These are phyloP conservation scores for Platanus orientalis DNA, from an alignment of 164 flowering plant species.

Conservation along the genomic window DNA sequence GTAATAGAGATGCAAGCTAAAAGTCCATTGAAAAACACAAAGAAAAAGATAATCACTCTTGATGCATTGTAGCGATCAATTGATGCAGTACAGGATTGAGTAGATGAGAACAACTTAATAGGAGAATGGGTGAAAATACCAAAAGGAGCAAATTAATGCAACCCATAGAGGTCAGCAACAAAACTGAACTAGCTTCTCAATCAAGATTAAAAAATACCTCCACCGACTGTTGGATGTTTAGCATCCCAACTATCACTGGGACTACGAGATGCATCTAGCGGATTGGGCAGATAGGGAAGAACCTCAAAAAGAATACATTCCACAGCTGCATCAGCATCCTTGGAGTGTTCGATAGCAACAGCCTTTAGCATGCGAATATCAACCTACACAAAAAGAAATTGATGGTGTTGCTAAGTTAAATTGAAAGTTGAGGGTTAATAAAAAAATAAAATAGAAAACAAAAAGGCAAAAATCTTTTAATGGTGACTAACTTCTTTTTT, in stretches of 20 bases:
- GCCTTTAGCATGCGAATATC: conserved; percentile 76
- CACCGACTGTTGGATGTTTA: not conserved
- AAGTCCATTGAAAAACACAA: too few species aligned
- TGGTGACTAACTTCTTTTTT: too few species aligned
- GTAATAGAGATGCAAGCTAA: not conserved
- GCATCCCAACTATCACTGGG: not conserved
- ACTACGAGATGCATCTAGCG: conserved; percentile 3
- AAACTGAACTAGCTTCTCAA: not conserved
- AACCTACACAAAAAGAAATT: conserved; percentile 34
- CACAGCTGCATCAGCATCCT: conserved; percentile 68
- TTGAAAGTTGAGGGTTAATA: not conserved
- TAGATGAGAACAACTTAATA: too few species aligned
- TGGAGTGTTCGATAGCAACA: conserved; percentile 74
- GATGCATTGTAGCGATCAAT: too few species aligned
- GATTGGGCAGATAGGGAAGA: conserved; percentile 34
- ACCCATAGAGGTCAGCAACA: too few species aligned
- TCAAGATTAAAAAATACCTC: conserved; percentile 20
- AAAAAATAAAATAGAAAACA: too few species aligned
- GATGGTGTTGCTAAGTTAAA: not conserved
- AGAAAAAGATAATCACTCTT: too few species aligned
- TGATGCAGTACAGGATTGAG: too few species aligned
- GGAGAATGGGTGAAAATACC: not conserved
- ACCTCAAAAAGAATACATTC: conserved; percentile 56
- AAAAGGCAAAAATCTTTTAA: too few species aligned
- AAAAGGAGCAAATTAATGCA: not conserved